Evolutionary conservation across 2,329 filamentous ascomycete genomes (phyloP).

Genomic region (Diaporthe australafricana): DNA sequence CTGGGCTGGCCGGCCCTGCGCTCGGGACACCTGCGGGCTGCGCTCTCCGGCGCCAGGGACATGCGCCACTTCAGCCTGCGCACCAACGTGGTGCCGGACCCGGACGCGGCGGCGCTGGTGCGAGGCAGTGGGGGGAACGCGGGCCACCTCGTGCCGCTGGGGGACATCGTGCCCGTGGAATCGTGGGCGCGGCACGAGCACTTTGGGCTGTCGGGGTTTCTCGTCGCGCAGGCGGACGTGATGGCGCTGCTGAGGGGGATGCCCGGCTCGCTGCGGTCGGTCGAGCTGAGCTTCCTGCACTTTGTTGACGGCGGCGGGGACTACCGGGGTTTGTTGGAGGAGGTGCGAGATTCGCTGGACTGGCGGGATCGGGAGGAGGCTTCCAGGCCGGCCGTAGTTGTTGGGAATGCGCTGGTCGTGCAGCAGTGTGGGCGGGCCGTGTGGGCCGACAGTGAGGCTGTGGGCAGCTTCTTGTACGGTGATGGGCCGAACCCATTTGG

Average conservation of each 20-base stretch:
- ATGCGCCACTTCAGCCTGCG: slow-evolving; percentile 43
- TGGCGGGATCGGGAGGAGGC: background rate
- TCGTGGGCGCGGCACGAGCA: slow-evolving; percentile 42
- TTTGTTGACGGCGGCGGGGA: slow-evolving; percentile 33
- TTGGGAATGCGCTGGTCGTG: background rate
- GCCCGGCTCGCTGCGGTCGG: slow-evolving; percentile 41
- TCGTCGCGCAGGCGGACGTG: slow-evolving; percentile 42
- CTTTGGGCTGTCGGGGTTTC: slow-evolving; percentile 44
- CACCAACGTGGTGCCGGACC: slow-evolving; percentile 36
- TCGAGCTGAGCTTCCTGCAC: slow-evolving; percentile 44
- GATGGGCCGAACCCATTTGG: background rate
- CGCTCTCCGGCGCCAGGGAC: slow-evolving; percentile 37
- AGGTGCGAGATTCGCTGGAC: background rate
- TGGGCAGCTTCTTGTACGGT: background rate
- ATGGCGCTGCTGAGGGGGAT: slow-evolving; percentile 42
- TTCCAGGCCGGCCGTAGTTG: background rate
- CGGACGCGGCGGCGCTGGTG: background rate
- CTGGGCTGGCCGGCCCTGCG: slow-evolving; percentile 34
- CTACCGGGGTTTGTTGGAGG: background rate
- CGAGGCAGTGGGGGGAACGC: background rate
- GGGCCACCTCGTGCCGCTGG: slow-evolving; percentile 40
- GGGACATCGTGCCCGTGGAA: slow-evolving; percentile 42
- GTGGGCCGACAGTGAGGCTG: background rate
- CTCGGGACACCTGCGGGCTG: slow-evolving; percentile 37
- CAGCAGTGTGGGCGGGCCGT: background rate